Conservation (phyloP, 768 basidiomycete species). For the Piloderma croceum region DNA sequence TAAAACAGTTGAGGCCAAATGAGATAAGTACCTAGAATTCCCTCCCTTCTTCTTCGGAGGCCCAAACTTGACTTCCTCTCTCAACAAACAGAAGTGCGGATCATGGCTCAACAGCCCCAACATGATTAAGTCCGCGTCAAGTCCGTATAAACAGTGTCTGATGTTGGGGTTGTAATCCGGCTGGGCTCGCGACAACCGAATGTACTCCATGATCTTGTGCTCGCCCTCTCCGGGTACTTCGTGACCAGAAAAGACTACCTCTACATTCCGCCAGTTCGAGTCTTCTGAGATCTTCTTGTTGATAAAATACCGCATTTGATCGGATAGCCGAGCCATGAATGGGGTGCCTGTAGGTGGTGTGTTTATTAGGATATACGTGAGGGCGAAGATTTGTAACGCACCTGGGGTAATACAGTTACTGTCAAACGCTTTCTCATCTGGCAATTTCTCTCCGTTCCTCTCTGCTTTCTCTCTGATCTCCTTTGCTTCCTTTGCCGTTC, state of each 20-base stretch:
- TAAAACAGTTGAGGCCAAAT: background rate
- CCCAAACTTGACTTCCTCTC: slow-evolving; percentile 98
- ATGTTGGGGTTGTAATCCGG: slow-evolving; percentile 95
- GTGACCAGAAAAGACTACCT: slow-evolving; percentile 93
- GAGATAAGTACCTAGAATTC: slow-evolving; percentile 39
- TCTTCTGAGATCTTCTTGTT: slow-evolving; percentile 99
- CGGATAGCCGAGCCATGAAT: slow-evolving; percentile 92
- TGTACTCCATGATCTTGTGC: slow-evolving; percentile 99
- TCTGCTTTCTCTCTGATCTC: slow-evolving; percentile 85
- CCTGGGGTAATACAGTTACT: slow-evolving; percentile 99
- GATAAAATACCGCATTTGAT: slow-evolving; percentile 90
- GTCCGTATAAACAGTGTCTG: slow-evolving; percentile 95
- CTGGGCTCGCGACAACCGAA: slow-evolving; percentile 89
- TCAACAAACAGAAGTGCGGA: slow-evolving; percentile 94
- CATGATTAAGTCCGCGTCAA: slow-evolving; percentile 99
- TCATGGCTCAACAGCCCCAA: slow-evolving; percentile 94
- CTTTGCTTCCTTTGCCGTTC: slow-evolving; percentile 88
- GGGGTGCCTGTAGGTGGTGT: slow-evolving; percentile 63
- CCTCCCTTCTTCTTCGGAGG: slow-evolving; percentile 70
- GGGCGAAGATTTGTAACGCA: slow-evolving; percentile 33
- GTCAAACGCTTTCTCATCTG: slow-evolving; percentile 93
- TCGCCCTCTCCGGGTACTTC: slow-evolving; percentile 99
- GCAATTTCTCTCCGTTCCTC: slow-evolving; percentile 84
- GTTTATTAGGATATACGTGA: slow-evolving; percentile 1
- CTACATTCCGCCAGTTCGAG: slow-evolving; percentile 86